phyloP scores from a whole-genome alignment of 495 filamentous ascomycete species.

The Podospora australis region DNA sequence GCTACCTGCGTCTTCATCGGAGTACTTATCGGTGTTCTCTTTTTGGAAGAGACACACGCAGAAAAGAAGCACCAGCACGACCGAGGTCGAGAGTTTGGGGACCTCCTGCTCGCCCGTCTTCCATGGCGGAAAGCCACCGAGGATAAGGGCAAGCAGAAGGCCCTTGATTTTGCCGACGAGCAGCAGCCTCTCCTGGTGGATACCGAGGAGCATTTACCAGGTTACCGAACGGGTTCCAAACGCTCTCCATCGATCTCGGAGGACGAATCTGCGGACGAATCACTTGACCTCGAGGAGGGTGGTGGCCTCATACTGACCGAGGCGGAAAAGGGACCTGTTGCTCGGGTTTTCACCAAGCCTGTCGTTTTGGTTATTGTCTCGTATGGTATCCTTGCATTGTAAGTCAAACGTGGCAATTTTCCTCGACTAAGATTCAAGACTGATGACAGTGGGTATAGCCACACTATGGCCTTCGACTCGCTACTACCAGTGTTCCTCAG shows the following conservation, averaged over 20 bases:
- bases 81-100: constrained; percentile 67
- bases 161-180: constrained; percentile 31
- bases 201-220: constrained; percentile 52
- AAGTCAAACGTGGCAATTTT: constrained; percentile 37
- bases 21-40: constrained; percentile 76
- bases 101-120: constrained; percentile 57
- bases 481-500: constrained; percentile 88
- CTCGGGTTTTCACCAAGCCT: constrained; percentile 62
- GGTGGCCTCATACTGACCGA: background rate
- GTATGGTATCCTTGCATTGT: constrained; percentile 94
- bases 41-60: constrained; percentile 91
- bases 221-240: constrained; percentile 53
- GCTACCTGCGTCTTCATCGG: constrained; percentile 69
- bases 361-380: constrained; percentile 78
- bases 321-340: constrained; percentile 15
- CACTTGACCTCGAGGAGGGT: constrained; percentile 13
- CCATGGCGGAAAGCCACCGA: constrained; percentile 13
- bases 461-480: constrained; percentile 91
- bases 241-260: constrained; percentile 9
- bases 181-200: constrained; percentile 47
- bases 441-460: constrained; percentile 27
- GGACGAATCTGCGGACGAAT: background rate
- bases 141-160: constrained; percentile 5
- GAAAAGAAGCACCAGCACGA: constrained; percentile 74
- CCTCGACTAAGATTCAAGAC: background rate